Evolutionary conservation across 192 early-diverging fungal species (phyloP), one percentile per base, ranked within the genome.

Genomic region (Chytriomyces confervae): DNA sequence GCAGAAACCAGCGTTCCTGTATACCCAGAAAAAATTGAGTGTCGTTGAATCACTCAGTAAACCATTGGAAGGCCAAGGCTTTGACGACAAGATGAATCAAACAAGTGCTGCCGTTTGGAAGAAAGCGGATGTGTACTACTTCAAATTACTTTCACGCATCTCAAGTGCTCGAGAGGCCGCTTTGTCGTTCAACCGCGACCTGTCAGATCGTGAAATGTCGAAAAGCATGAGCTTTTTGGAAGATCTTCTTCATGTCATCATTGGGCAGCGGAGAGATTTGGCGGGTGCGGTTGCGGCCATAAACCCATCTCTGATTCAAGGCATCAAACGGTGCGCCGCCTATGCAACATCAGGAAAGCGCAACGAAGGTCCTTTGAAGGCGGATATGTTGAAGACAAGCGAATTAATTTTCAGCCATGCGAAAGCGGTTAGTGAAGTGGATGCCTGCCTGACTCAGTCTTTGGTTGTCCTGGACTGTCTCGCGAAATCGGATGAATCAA

Each of bases 101-200:
- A 61, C 66, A 44, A 69, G 51, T 57, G n/a, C 48, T n/a, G 49
- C 50, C 10, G 18, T 85, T 20, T 91, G 87, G 85, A 72, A 82
- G 27, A 84, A 86, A 68, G 87, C 92, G 5, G 89, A 93, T 72
- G 77, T 82, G 48, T 93, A 95, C 82, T 94, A 90, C 75, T 93
- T 89, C 82, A 82, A 84, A 29, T 80, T 86, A 62, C 77, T 95
- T 43, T 88, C 91, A 7, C 84, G 89, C 51, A 85, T 94, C 76
- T 80, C 88, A 29, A 84, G 89, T 67, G 79, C 93, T 23, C 89
- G 93, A 5, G 79, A 79, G 50, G 6, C 62, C 50, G 69, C 63
- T 62, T 80, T 60, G 75, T 77, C 44, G 75, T 83, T 83, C 65
- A 85, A 84, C 27, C 84, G 83, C 23, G 93, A 94, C 75, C 70